Evolutionary conservation across 1,284 basidiomycete species (phyloP).

Genomic region (Amylostereum areolatum): DNA sequence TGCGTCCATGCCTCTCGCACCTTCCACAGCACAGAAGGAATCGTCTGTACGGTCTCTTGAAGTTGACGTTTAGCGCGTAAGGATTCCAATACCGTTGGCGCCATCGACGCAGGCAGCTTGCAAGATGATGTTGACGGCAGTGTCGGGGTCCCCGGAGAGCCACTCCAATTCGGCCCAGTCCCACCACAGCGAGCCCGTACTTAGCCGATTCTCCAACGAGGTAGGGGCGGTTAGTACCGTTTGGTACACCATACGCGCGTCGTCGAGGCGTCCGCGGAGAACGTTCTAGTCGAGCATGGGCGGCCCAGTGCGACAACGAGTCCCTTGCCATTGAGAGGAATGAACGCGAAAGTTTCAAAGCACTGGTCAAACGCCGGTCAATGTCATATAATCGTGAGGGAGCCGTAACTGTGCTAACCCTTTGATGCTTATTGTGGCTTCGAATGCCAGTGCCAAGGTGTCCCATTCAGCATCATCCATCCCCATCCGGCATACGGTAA

Average conservation of each 20-base stretch:
- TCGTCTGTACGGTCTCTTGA: slow-evolving; percentile 37
- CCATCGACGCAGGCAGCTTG: slow-evolving; percentile 49
- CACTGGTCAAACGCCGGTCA: slow-evolving; percentile 34
- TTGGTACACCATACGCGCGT: slow-evolving; percentile 82
- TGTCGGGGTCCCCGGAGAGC: slow-evolving; percentile 48
- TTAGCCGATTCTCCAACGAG: slow-evolving; percentile 25
- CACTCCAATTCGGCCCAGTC: slow-evolving; percentile 91
- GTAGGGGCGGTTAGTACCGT: slow-evolving; percentile 49
- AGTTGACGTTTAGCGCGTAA: slow-evolving; percentile 57
- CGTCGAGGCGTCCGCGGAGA: slow-evolving; percentile 60
- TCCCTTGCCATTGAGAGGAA: slow-evolving; percentile 60
- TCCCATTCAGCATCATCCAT: slow-evolving; percentile 59
- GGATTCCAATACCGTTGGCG: slow-evolving; percentile 41
- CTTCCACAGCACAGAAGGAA: slow-evolving; percentile 36
- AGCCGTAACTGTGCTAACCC: slow-evolving; percentile 33
- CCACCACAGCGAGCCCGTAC: slow-evolving; percentile 65
- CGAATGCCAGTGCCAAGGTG: slow-evolving; percentile 57
- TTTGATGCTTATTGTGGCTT: slow-evolving; percentile 56
- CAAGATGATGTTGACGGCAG: slow-evolving; percentile 47
- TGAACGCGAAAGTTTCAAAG: slow-evolving; percentile 66
- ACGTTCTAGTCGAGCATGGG: slow-evolving; percentile 77
- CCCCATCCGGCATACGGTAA: slow-evolving; percentile 45
- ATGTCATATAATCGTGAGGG: slow-evolving; percentile 7
- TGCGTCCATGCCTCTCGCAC: slow-evolving; percentile 59
- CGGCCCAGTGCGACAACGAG: slow-evolving; percentile 73